A percentile compares a stretch with the other conserved stretches of the same genome.
phyloP scores from a whole-genome alignment of 2,329 filamentous ascomycete species.

The Exophiala bonariae region DNA sequence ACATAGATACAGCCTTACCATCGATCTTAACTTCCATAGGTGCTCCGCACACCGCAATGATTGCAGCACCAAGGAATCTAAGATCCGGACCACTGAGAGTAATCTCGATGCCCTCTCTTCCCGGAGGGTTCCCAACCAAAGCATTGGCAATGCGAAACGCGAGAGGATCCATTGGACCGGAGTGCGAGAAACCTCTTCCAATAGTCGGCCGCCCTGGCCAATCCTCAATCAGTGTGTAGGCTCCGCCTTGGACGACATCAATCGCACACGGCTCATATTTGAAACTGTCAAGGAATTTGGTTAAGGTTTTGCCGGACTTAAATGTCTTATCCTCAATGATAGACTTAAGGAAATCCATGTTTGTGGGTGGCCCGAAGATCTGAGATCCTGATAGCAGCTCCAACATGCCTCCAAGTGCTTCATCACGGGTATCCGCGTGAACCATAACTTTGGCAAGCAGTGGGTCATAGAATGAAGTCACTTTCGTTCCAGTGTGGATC shows the following conservation, averaged over 20 bases:
- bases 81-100: conserved; percentile 62
- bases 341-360: conserved; percentile 55
- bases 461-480: conserved; percentile 61
- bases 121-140: conserved; percentile 56
- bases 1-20: conserved; percentile 52
- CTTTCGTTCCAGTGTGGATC: conserved; percentile 57
- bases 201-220: conserved; percentile 57
- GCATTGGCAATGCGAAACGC: conserved; percentile 60
- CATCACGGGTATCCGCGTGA: conserved; percentile 43
- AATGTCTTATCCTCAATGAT: conserved; percentile 52
- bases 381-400: conserved; percentile 45
- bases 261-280: conserved; percentile 52
- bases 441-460: conserved; percentile 61
- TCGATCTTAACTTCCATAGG: conserved; percentile 54
- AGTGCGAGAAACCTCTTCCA: conserved; percentile 59
- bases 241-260: conserved; percentile 57
- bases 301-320: conserved; percentile 53
- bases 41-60: conserved; percentile 60
- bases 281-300: conserved; percentile 56
- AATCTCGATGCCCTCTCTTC: conserved; percentile 59
- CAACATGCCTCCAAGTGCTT: conserved; percentile 47
- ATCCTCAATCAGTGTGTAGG: conserved; percentile 61
- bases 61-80: conserved; percentile 53
- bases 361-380: conserved; percentile 57
- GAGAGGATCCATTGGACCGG: conserved; percentile 63